Conservation (phyloP, 202 grass and related monocot genomes). For the Sporobolus alterniflorus region DNA sequence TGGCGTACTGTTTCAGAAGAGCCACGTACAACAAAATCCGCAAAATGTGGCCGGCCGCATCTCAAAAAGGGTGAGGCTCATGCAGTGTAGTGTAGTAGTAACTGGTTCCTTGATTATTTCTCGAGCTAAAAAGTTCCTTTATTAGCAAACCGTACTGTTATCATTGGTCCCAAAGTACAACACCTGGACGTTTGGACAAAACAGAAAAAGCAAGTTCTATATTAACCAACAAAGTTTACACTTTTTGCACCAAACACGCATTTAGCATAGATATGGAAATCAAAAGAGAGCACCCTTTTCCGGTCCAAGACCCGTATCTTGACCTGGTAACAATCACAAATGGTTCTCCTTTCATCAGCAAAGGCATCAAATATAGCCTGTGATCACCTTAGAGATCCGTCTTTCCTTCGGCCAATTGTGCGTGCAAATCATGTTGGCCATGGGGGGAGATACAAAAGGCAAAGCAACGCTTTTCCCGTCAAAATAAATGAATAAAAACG, state of each 20-base stretch:
- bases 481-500: background rate
- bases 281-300: background rate
- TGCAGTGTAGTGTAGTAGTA: no score
- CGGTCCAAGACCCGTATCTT: background rate
- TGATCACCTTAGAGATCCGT: background rate
- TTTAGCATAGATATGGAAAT: background rate
- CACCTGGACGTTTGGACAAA: background rate
- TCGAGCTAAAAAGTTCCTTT: background rate
- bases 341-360: background rate
- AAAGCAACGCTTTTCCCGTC: background rate
- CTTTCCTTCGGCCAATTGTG: background rate
- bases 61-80: background rate
- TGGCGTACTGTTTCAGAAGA: background rate
- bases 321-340: background rate
- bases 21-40: background rate
- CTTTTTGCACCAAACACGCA: background rate
- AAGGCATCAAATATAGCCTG: background rate
- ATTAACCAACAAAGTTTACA: background rate
- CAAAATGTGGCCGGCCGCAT: background rate
- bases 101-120: background rate
- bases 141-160: background rate
- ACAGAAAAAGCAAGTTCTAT: background rate
- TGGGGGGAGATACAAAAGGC: background rate
- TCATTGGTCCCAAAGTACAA: slow-evolving; percentile 5
- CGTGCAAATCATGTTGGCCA: background rate